Base-by-base conservation (phyloP, 768 basidiomycete species). In the Ramaria sp. region DNA sequence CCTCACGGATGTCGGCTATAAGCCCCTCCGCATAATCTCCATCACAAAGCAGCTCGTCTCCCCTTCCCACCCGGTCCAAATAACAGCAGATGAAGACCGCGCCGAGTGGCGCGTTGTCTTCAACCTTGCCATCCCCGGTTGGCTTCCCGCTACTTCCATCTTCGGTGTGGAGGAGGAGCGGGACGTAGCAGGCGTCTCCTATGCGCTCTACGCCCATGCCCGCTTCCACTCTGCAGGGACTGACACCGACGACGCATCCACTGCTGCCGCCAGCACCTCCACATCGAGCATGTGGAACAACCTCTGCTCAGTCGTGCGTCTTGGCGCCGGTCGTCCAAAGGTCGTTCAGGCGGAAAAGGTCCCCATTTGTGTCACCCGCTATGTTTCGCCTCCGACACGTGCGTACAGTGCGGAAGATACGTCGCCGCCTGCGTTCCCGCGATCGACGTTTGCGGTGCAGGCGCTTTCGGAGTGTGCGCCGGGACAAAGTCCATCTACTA, bases 101-200 rank as follows among this genome's bases (percentile, higher is more conserved):
- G 68, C 63, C 66, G 50, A 57, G 13, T 90, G 90, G 83, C 81
- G 85, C 59, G 71, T 91, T 53, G 71, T 82, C 16, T 95, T 94
- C 65, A 83, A 91, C 65, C 68, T 96, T 3, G 75, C 79, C 15
- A 70, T 94, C n/a, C 91, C 92, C 4, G 93, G 91, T 16, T 95
- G 93, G 93, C 74, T 96, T 2, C 92, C 92, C 7, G 70, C 78
- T 24, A 61, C 50, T 3, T 55, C 63, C 4, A 20, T 45, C 3
- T 75, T 79, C 56, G 79, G 81, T 24, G 65, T 73, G 15, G 60
- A 61, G 5, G 61, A 59, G 9, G 44, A 62, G 1, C 73, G 74
- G 18, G 72, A 73, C 12, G 57, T 62, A 3, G 62, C 76, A 32
- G 85, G 85, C 20, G 78, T 79, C 5, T 75, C 74, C 52, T 91